Base-by-base conservation (phyloP, 306 rosid genomes). In the Medicago ruthenica region DNA sequence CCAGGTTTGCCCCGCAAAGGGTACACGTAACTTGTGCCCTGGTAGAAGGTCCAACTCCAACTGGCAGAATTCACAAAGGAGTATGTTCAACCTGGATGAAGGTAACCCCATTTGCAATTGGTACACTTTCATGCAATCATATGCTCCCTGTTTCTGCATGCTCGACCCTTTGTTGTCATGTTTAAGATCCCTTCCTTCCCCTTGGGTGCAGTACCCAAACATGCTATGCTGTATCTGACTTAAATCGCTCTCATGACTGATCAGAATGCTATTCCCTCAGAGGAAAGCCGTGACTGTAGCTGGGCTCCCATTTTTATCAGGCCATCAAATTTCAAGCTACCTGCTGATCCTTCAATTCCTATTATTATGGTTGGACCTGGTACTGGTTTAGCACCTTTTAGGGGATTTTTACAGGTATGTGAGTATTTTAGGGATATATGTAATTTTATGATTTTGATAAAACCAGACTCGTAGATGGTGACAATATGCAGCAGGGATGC, bases 71-170 rank as follows among this genome's bases (percentile, higher is more conserved):
- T 75, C 99, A 92, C 90, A 96, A 88, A 88, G 98, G 99, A 88
- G 83, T 95, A 20, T 92, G 97, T 73, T 95, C 99, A 41, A 89
- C 94, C 75, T 95, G 99, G 99, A 96, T 96, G 98, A 96, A 90
- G 99, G 99, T 96, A 89, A 39, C 77, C 3, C 77, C 2, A 41
- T 42, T 21, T 75, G 71, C 75, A 39, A 71, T 77, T 69, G 67
- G 60, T 73, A 9, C 42, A 15, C 45, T 74, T 53, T 34, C 71
- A 42, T 75, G 66, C 70, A 45, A 41, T 68, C 37, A 41, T 58
- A 63, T 65, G 20, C 24, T 74, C 62, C 37, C 74, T 39, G 62
- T 76, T 51, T 77, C 44, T 18, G 40, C 53, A 27, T 65, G 62
- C 39, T 73, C 8, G 40, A 65, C 41, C 45, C 45, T 47, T 11